Evolutionary conservation across 2,329 filamentous ascomycete genomes (phyloP).

Genomic region (Sclerotinia subarctica): DNA sequence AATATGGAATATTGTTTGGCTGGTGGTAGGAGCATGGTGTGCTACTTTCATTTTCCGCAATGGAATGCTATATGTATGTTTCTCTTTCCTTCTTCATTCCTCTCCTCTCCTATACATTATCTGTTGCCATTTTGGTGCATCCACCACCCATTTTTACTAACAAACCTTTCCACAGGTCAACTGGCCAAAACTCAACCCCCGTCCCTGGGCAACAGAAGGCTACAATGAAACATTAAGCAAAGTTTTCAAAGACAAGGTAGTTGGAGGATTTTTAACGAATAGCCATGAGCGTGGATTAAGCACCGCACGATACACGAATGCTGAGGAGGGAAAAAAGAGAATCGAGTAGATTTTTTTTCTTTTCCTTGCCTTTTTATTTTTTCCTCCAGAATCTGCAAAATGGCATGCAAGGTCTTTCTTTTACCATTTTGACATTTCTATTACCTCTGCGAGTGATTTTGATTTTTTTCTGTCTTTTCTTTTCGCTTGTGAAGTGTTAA

Average conservation of each 20-base stretch:
- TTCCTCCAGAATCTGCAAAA: slow-evolving; percentile 1
- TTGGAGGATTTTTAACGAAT: slow-evolving; percentile 67
- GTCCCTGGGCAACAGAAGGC: slow-evolving; percentile 80
- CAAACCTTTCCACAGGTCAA: slow-evolving; percentile 64
- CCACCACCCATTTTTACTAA: background rate
- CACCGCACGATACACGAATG: slow-evolving; percentile 74
- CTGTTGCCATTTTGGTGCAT: background rate
- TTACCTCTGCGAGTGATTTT: background rate
- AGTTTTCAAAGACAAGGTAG: slow-evolving; percentile 75
- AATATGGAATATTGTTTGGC: slow-evolving; percentile 77
- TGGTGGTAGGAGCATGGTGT: slow-evolving; percentile 66
- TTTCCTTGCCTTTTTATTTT: slow-evolving; percentile 4
- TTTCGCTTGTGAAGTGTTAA: background rate
- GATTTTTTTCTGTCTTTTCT: background rate
- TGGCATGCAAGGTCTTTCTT: slow-evolving; percentile 2
- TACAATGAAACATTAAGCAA: slow-evolving; percentile 83
- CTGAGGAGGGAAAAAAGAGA: slow-evolving; percentile 98
- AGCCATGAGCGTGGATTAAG: slow-evolving; percentile 80
- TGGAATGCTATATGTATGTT: slow-evolving; percentile 90
- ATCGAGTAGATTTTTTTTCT: slow-evolving; percentile 56
- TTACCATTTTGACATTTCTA: slow-evolving; percentile 1
- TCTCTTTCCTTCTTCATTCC: background rate
- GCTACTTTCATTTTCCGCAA: slow-evolving; percentile 75
- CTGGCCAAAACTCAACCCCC: slow-evolving; percentile 94
- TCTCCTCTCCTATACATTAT: background rate